Conservation (phyloP, 2,329 filamentous ascomycete genomes). For the Epicoccum nigrum region DNA sequence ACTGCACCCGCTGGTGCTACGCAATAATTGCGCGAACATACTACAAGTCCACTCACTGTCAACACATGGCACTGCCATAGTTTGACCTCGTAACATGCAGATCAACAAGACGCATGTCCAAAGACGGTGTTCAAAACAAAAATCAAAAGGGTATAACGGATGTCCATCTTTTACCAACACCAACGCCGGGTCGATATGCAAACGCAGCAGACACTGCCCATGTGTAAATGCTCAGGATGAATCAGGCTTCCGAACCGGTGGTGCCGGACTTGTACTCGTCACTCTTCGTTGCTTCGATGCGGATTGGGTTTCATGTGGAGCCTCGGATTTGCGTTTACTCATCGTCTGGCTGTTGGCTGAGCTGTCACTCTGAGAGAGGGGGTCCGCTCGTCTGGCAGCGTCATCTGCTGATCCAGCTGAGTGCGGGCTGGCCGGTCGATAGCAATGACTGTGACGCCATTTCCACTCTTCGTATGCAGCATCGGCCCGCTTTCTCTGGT, state of each 20-base stretch:
- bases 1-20: too few relatives aligned
- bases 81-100: background rate
- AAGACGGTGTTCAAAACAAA: constrained; percentile 1
- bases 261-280: constrained; percentile 13
- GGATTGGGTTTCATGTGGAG: constrained; percentile 11
- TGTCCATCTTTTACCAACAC: constrained; percentile 23
- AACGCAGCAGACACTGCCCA: constrained; percentile 20
- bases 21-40: too few relatives aligned
- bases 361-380: background rate
- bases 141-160: constrained; percentile 30
- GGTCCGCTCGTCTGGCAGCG: constrained; percentile 6
- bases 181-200: constrained; percentile 29
- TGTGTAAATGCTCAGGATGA: constrained; percentile 12
- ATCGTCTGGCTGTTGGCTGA: constrained; percentile 3
- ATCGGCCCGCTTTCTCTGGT: constrained; percentile 24
- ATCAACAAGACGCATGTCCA: background rate
- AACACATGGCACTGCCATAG: background rate
- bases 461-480: constrained; percentile 27
- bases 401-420: constrained; percentile 11
- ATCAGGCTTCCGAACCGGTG: constrained; percentile 22
- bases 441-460: constrained; percentile 16
- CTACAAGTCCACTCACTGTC: background rate
- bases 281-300: constrained; percentile 24
- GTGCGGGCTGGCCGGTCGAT: constrained; percentile 3
- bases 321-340: constrained; percentile 30